These are phyloP conservation scores for Blastobotrys robertii DNA, from an alignment of 805 yeast genomes.

Conservation along the genomic window DNA sequence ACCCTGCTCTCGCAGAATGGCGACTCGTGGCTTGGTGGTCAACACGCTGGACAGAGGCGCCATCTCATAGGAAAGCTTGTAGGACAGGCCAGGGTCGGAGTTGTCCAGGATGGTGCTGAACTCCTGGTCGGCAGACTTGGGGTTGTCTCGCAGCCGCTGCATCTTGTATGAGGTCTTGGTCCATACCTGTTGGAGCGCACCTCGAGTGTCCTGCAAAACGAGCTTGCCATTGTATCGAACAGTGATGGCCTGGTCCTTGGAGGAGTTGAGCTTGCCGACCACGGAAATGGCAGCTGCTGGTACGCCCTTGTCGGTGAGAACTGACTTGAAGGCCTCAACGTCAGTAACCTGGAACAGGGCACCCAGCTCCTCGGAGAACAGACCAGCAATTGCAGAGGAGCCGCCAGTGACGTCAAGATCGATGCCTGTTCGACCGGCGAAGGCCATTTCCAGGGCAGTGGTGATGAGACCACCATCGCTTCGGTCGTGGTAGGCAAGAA, in stretches of 20 bases:
- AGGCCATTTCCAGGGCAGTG: slow-evolving; percentile 89
- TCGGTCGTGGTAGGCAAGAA: slow-evolving; percentile 87
- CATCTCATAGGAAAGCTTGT: slow-evolving; percentile 62
- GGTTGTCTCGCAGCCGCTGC: slow-evolving; percentile 91
- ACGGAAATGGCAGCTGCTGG: slow-evolving; percentile 42
- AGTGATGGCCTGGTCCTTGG: slow-evolving; percentile 41
- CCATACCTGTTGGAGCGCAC: slow-evolving; percentile 75
- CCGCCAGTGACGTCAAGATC: slow-evolving; percentile 36
- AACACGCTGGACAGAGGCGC: slow-evolving; percentile 21
- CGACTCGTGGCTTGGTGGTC: slow-evolving; percentile 69
- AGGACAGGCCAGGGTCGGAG: slow-evolving; percentile 81
- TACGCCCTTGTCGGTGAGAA: slow-evolving; percentile 53
- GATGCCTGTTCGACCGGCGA: slow-evolving; percentile 86
- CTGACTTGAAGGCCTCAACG: slow-evolving; percentile 41
- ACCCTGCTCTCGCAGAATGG: slow-evolving; percentile 96
- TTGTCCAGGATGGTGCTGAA: slow-evolving; percentile 65
- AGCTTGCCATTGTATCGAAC: slow-evolving; percentile 37
- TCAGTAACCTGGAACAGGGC: slow-evolving; percentile 85
- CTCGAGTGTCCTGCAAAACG: slow-evolving; percentile 50
- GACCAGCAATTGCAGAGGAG: slow-evolving; percentile 38
- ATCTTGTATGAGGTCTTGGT: slow-evolving; percentile 77
- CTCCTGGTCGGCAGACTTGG: slow-evolving; percentile 82
- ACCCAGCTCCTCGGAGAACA: slow-evolving; percentile 92
- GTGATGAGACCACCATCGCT: slow-evolving; percentile 93
- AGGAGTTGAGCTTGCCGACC: slow-evolving; percentile 51